Conservation (phyloP, 2,329 filamentous ascomycete genomes). For the Beauveria sp. region DNA sequence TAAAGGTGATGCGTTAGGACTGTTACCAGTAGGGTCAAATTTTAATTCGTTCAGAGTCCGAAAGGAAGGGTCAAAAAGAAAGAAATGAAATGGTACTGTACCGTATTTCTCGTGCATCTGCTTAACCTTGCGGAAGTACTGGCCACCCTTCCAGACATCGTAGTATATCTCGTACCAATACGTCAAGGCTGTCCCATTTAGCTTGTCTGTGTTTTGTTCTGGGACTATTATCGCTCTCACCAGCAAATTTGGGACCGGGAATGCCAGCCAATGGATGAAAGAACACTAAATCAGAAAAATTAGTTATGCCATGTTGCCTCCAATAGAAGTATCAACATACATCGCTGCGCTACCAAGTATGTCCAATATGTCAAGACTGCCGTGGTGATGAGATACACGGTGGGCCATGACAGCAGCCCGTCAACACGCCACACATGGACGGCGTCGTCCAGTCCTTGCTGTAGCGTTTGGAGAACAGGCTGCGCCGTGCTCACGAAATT, state of each 20-base stretch:
- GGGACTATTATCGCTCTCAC: not conserved
- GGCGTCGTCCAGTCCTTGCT: not conserved
- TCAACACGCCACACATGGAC: not conserved
- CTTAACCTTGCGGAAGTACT: slow-evolving; percentile 3
- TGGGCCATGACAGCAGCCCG: not conserved
- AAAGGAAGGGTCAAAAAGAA: not conserved
- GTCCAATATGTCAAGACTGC: not conserved
- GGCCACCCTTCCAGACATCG: not conserved
- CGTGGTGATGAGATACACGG: not conserved
- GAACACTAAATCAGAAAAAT: not conserved
- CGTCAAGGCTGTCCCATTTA: not conserved
- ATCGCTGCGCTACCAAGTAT: not conserved
- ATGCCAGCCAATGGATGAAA: not conserved
- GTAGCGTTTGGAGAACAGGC: not conserved
- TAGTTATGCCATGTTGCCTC: not conserved
- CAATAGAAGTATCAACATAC: not conserved
- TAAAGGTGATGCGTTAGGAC: not conserved
- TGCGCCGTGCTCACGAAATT: not conserved
- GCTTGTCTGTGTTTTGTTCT: not conserved
- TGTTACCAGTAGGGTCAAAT: not conserved
- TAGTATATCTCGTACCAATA: slow-evolving; percentile 5
- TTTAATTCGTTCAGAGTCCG: rapidly evolving
- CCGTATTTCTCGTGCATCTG: slow-evolving; percentile 2
- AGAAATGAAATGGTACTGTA: not conserved
- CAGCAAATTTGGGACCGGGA: not conserved